Base-by-base conservation (phyloP, 495 filamentous ascomycete genomes). In the Clavariopsis aquatica region DNA sequence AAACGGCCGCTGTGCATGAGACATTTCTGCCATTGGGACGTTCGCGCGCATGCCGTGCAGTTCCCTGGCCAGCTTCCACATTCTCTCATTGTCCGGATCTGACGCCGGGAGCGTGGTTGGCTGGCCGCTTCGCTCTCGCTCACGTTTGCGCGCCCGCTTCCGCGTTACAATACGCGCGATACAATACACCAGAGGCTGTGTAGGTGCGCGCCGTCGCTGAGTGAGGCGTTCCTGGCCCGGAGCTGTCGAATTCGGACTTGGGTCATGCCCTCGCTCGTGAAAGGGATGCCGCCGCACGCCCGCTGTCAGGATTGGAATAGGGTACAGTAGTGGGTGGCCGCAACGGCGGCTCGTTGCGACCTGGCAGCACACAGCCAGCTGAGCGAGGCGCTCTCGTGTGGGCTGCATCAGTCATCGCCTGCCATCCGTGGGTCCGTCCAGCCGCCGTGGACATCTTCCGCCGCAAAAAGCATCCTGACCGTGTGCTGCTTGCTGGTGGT, bases 11-110 rank as follows among this genome's bases (percentile, higher is more conserved):
- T 57, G 61, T 64, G 61, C 61, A 54, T 64, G 61, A 36, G 61
- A 64, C 43, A 64, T 38, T 64, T 64, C 55, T 45, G 61, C 61
- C 17, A 64, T 64, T 64, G 41, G 61, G 49, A 41, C 60, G 53
- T 38, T 34, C 51, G 31, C 51, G 34, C 34, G 19, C 38, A 28
- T 41, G 34, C 53, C 51, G 46, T 43, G 15, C 20, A 47, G 5
- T 23, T 54, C 20, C 20, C n/a, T 36, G 51, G 27, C 57, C 57
- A 52, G 43, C 43, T 60, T 52, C 57, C 46, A n/a, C 22, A 5
- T 22, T 17, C 10, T 38, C 38, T 10, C 17, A 8, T 4, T 29
- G 13, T 41, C 56, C 13, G 13, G 19, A 46, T 31, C 19, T 17
- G 38, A 43, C n/a, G 38, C 43, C 23, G 28, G 52, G 28, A n/a